Base-by-base conservation (phyloP, 371 early-diverging fungal species). In the Dichotomocladium elegans region DNA sequence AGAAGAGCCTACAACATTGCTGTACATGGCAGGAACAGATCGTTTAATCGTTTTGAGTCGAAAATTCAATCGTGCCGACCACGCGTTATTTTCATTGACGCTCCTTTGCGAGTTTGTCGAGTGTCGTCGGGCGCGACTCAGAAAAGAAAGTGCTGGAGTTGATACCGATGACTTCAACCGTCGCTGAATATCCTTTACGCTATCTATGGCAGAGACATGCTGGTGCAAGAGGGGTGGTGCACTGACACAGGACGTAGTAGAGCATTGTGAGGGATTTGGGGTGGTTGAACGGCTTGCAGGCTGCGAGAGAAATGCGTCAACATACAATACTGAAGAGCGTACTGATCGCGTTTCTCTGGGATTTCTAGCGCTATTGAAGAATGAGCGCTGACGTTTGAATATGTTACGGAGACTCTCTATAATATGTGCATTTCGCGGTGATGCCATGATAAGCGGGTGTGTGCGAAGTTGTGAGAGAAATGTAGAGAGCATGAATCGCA, bases 401-500 rank as follows among this genome's bases (percentile, higher is more conserved):
- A 77, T 50, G 43, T 42, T 67, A 9, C 74, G 47, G 9, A 77
- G 50, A 17, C 54, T 69, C 21, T 64, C 58, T 7, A 78, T 70
- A 33, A 78, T 78, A 14, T 69, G 65, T 43, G 61, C 64, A 57
- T 78, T 69, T 5, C 75, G 55, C n/a, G 67, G 67, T 8, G 78
- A 77, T 2, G 61, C 42, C 0, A 64, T 47, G 4, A 78, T 62
- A 15, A 69, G 40, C n/a, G 69, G 65, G 47, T 78, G 66, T 0
- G 61, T 52, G 33, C 70, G 72, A 22, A 78, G 49, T 35, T 74
- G 70, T 1, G 71, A 66, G 6, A 78, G 45, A 47, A 74, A 78
- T 11, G 72, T 78, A 11, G 64, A 66, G 11, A 74, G 63, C 58
- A 72, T 70, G 42, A 72, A 78, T 21, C 79, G 58, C 7, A 78